Base-by-base conservation (phyloP, 768 basidiomycete genomes). In the Pleurotus citrinopileatus region DNA sequence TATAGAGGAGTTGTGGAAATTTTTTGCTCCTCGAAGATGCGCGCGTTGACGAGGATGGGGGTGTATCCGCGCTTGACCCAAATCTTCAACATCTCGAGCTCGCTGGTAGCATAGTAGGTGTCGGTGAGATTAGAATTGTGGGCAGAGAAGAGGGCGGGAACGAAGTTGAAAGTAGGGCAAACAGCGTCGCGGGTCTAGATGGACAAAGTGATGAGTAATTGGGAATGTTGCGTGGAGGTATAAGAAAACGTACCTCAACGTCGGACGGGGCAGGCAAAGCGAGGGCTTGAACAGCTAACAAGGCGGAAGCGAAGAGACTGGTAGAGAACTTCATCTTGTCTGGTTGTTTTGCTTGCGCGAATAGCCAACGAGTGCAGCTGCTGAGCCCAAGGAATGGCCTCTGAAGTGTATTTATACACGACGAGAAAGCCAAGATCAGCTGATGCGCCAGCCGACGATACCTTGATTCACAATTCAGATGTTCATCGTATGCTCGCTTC, bases 11-110 rank as follows among this genome's bases (percentile, higher is more conserved):
- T 42, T 23, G 54, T 60, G 20, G 38, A 51, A 25, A 42, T 26
- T 32, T 44, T 43, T 50, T 47, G 53, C 32, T 34, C 52, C 34
- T 54, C n/a, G 36, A 54, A 59, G 58, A 59, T 58, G 38, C 52
- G 52, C n/a, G 52, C 52, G 9, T 42, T 53, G 38, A 27, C 38
- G 37, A 42, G 23, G 38, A 53, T 42, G 7, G 22, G 22, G 12
- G 37, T 42, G 34, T 51, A 51, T 7, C 48, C 48, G 29, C 34
- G 29, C 29, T 42, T 53, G 17, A 53, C 38, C 48, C 48, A 51
- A 36, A 23, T 32, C 40, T 53, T 53, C 20, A 43, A 25, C 42
- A 53, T 42, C 42, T 53, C 52, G 15, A 32, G 25, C n/a, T 42
- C 52, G 52, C 29, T 42, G 52, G 52, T 53, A 23, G 37, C 26